Percentiles rank a stretch among this genome's conserved stretches.
phyloP scores from a whole-genome alignment of 1,139 yeast genomes.

The Candida tetrigidarum region DNA sequence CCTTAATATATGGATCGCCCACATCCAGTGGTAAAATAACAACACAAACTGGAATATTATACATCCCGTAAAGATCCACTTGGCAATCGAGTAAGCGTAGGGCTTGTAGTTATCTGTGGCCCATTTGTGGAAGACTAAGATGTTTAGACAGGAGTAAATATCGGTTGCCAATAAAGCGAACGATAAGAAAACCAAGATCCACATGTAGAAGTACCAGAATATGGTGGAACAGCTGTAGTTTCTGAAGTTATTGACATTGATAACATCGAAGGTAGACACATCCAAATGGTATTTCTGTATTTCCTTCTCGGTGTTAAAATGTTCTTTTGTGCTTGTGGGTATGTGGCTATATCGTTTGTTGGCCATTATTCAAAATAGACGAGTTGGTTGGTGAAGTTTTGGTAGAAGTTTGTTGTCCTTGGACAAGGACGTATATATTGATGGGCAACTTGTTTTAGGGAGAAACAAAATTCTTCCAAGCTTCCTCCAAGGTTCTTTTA shows the following conservation, averaged over 20 bases:
- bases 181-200: slow-evolving; percentile 56
- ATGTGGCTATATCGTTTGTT: slow-evolving; percentile 5
- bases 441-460: no score
- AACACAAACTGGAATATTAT: slow-evolving; percentile 73
- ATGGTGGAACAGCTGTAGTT: slow-evolving; percentile 59
- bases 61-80: slow-evolving; percentile 86
- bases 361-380: not conserved
- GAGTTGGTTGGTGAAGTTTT: not conserved
- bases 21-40: slow-evolving; percentile 57
- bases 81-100: slow-evolving; percentile 59
- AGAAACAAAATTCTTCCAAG: no score
- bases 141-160: slow-evolving; percentile 76
- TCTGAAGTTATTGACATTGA: slow-evolving; percentile 52
- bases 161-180: slow-evolving; percentile 70
- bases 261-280: slow-evolving; percentile 46
- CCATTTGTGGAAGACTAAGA: slow-evolving; percentile 81
- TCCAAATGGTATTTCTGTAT: slow-evolving; percentile 41
- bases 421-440: no score
- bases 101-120: slow-evolving; percentile 57
- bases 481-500: no score
- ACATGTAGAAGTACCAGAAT: slow-evolving; percentile 54
- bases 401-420: no score
- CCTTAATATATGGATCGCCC: slow-evolving; percentile 62
- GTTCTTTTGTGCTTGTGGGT: slow-evolving; percentile 12
- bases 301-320: slow-evolving; percentile 26